Conservation (phyloP, 2,329 filamentous ascomycete species). For the Septoria linicola region DNA sequence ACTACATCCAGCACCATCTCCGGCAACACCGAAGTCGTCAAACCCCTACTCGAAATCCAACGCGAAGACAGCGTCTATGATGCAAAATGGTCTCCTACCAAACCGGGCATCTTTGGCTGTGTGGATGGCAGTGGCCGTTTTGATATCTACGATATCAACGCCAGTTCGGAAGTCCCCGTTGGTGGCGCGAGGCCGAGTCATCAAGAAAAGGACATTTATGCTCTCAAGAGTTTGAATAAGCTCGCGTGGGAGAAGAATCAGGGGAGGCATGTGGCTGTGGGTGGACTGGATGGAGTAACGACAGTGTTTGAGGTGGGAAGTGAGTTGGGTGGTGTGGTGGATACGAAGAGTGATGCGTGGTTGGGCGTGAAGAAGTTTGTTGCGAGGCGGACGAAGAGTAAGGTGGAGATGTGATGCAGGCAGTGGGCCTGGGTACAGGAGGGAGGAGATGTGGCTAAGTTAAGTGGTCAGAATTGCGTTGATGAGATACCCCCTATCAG, state of each 20-base stretch:
- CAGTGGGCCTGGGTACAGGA: neutral
- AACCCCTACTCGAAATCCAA: conserved; percentile 81
- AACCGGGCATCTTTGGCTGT: conserved; percentile 89
- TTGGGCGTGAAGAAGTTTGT: conserved; percentile 87
- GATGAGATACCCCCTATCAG: no score
- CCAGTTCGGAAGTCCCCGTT: conserved; percentile 88
- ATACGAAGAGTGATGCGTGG: conserved; percentile 85
- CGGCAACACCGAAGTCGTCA: conserved; percentile 40
- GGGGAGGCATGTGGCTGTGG: conserved; percentile 81
- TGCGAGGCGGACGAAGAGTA: conserved; percentile 45
- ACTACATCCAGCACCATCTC: conserved; percentile 58
- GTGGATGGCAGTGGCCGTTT: conserved; percentile 91
- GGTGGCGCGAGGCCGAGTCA: conserved; percentile 60
- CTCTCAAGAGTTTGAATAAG: conserved; percentile 81
- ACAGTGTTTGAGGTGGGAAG: conserved; percentile 90
- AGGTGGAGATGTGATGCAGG: conserved; percentile 23
- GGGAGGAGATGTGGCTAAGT: no score
- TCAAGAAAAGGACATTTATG: conserved; percentile 39
- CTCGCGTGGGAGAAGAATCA: conserved; percentile 90
- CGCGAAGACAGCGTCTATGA: conserved; percentile 97
- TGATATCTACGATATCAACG: conserved; percentile 92
- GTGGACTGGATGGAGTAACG: conserved; percentile 85
- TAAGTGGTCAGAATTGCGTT: no score
- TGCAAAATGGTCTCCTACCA: conserved; percentile 89
- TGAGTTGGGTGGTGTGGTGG: conserved; percentile 80